Percentiles rank a stretch among this genome's conserved stretches.
These are phyloP conservation scores for Cercospora citrullina DNA, from an alignment of 2,329 filamentous ascomycete genomes.

Conservation along the genomic window DNA sequence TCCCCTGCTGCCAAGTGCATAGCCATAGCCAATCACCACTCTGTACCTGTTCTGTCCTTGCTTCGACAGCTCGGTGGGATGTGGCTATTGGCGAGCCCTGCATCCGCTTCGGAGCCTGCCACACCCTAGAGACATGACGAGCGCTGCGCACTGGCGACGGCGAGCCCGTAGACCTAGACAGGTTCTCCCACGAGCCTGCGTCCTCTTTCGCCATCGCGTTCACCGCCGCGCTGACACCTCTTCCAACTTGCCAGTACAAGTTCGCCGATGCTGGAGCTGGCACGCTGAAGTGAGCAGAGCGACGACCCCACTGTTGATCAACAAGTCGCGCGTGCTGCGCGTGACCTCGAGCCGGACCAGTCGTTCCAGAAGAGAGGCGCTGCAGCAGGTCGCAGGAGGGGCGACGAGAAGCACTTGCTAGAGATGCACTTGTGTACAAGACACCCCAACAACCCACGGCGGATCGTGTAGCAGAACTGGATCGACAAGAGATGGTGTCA, in stretches of 20 bases:
- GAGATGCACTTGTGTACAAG: neutral
- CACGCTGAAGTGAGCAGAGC: neutral
- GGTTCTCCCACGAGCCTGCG: neutral
- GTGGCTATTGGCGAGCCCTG: slow-evolving; percentile 17
- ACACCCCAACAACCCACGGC: neutral
- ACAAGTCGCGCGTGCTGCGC: slow-evolving; percentile 3
- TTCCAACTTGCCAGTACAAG: neutral
- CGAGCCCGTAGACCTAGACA: slow-evolving; percentile 8
- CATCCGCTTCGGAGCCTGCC: slow-evolving; percentile 16
- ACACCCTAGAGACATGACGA: slow-evolving; percentile 17
- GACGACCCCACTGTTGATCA: neutral
- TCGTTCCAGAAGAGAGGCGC: neutral
- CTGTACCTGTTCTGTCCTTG: slow-evolving; percentile 7
- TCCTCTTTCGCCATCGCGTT: neutral
- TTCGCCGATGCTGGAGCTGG: neutral
- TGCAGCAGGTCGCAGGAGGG: neutral
- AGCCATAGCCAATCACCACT: slow-evolving; percentile 8
- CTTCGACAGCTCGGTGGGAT: slow-evolving; percentile 5
- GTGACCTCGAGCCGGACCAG: slow-evolving; percentile 4
- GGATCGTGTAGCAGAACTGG: neutral
- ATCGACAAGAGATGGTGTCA: slow-evolving; percentile 28
- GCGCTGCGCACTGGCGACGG: slow-evolving; percentile 2
- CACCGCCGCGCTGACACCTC: neutral
- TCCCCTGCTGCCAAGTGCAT: slow-evolving; percentile 4
- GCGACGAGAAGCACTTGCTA: neutral